A percentile compares a stretch with the other conserved stretches of the same genome.
phyloP scores from a whole-genome alignment of 2,329 filamentous ascomycete species.

The Dothiorella sarmentorum region DNA sequence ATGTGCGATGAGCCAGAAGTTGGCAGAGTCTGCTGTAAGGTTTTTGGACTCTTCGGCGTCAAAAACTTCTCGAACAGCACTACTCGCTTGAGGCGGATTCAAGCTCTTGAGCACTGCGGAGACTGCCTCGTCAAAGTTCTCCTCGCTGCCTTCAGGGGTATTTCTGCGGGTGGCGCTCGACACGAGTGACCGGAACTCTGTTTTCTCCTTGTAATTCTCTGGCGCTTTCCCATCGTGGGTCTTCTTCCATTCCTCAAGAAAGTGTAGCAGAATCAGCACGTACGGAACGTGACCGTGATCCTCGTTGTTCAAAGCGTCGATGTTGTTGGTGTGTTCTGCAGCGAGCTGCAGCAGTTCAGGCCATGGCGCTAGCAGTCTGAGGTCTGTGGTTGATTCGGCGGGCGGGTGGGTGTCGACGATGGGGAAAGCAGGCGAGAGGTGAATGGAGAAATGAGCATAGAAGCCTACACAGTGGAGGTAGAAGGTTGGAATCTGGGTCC shows the following conservation, averaged over 20 bases:
- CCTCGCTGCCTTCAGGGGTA: constrained; percentile 82
- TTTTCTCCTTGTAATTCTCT: constrained; percentile 78
- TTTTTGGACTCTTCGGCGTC: constrained; percentile 60
- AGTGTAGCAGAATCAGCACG: constrained; percentile 76
- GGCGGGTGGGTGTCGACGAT: constrained; percentile 96
- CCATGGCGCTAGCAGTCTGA: constrained; percentile 84
- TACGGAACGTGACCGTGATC: constrained; percentile 92
- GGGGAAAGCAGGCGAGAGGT: constrained; percentile 75
- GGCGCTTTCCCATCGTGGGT: constrained; percentile 67
- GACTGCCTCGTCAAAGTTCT: constrained; percentile 93
- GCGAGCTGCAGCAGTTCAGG: constrained; percentile 70
- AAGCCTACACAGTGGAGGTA: constrained; percentile 88
- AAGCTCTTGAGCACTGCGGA: constrained; percentile 87
- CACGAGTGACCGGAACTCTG: constrained; percentile 71
- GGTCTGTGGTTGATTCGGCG: constrained; percentile 75
- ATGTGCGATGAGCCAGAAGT: constrained; percentile 86
- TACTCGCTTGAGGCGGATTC: constrained; percentile 63
- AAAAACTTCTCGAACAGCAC: constrained; percentile 73
- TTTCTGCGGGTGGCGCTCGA: constrained; percentile 63
- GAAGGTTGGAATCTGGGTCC: constrained; percentile 68
- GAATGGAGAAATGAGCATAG: constrained; percentile 82
- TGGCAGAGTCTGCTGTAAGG: constrained; percentile 49
- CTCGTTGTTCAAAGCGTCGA: constrained; percentile 69
- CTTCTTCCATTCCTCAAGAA: constrained; percentile 75
- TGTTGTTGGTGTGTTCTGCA: constrained; percentile 61